Percentiles rank a stretch among this genome's conserved stretches.
Evolutionary conservation across 1,284 basidiomycete genomes (phyloP).

Genomic region (Trametes versicolor): DNA sequence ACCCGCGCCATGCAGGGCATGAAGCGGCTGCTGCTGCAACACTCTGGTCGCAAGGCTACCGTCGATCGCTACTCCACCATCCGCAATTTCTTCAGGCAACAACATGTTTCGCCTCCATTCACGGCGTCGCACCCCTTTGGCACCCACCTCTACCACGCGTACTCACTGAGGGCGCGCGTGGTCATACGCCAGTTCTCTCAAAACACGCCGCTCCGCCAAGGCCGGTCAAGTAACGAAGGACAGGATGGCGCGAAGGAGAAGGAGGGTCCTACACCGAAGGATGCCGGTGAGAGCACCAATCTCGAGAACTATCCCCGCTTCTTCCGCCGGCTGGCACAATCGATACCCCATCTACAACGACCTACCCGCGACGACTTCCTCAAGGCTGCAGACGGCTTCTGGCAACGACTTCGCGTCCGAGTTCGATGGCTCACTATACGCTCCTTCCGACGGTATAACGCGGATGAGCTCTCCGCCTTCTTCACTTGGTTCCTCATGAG

Average conservation of each 20-base stretch:
- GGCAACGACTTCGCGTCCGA: constrained; percentile 90
- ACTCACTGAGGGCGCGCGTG: constrained; percentile 16
- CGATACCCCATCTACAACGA: constrained; percentile 81
- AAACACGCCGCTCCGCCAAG: constrained; percentile 6
- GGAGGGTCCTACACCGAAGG: constrained; percentile 14
- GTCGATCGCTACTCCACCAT: constrained; percentile 62
- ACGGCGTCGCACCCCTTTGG: background rate
- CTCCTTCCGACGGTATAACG: constrained; percentile 95
- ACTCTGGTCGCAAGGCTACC: constrained; percentile 47
- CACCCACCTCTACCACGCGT: background rate
- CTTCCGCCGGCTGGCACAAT: constrained; percentile 78
- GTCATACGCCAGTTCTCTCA: constrained; percentile 22
- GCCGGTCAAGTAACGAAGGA: background rate
- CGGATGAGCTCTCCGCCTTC: constrained; percentile 97
- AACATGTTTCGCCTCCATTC: constrained; percentile 31
- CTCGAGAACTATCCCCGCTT: constrained; percentile 83
- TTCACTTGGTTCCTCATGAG: constrained; percentile 95
- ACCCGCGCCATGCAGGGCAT: constrained; percentile 24
- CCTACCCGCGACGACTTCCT: constrained; percentile 92
- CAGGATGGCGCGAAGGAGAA: constrained; percentile 8
- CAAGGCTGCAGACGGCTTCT: constrained; percentile 87
- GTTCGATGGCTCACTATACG: constrained; percentile 99
- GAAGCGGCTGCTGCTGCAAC: constrained; percentile 39
- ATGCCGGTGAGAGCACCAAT: constrained; percentile 46
- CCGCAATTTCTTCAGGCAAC: constrained; percentile 58